Evolutionary conservation across 352 stramenopile species (phyloP).

Genomic region (Phytophthora tentaculata): DNA sequence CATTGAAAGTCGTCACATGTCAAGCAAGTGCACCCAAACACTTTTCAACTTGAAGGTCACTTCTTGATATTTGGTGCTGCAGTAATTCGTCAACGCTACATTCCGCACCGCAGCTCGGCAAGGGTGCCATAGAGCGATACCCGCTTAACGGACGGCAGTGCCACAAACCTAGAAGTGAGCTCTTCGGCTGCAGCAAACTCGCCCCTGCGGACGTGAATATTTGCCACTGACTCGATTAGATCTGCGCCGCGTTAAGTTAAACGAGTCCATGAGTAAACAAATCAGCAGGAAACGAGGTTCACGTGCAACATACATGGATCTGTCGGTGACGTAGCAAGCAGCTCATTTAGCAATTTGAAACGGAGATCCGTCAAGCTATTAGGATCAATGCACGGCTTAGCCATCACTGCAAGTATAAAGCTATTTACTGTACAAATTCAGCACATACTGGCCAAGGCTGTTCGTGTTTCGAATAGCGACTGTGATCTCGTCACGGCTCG

Average conservation of each 20-base stretch:
- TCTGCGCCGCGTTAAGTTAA: slow-evolving; percentile 13
- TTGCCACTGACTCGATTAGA: slow-evolving; percentile 51
- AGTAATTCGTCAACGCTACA: too few species aligned
- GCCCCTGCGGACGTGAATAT: slow-evolving; percentile 49
- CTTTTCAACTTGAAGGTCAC: slow-evolving; percentile 2
- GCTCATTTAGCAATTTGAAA: slow-evolving; percentile 45
- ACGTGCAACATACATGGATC: slow-evolving; percentile 40
- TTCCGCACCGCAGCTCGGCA: slow-evolving; percentile 31
- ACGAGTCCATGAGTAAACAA: not conserved
- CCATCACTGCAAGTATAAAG: slow-evolving; percentile 3
- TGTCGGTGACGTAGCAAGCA: slow-evolving; percentile 36
- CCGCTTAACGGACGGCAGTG: slow-evolving; percentile 37
- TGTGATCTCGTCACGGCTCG: slow-evolving; percentile 38
- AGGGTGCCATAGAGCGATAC: slow-evolving; percentile 43
- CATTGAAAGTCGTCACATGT: too few species aligned
- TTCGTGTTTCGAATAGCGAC: slow-evolving; percentile 40
- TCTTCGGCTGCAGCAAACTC: slow-evolving; percentile 40
- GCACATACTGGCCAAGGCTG: slow-evolving; percentile 49
- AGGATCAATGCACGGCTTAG: not conserved
- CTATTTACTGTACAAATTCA: not conserved
- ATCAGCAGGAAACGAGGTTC: not conserved
- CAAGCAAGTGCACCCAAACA: not conserved
- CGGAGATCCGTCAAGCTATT: slow-evolving; percentile 49
- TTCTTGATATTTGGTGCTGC: too few species aligned
- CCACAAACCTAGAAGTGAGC: slow-evolving; percentile 40